These are phyloP conservation scores for Hyphopichia khmerensis DNA, from an alignment of 1,139 yeast genomes.

Conservation along the genomic window DNA sequence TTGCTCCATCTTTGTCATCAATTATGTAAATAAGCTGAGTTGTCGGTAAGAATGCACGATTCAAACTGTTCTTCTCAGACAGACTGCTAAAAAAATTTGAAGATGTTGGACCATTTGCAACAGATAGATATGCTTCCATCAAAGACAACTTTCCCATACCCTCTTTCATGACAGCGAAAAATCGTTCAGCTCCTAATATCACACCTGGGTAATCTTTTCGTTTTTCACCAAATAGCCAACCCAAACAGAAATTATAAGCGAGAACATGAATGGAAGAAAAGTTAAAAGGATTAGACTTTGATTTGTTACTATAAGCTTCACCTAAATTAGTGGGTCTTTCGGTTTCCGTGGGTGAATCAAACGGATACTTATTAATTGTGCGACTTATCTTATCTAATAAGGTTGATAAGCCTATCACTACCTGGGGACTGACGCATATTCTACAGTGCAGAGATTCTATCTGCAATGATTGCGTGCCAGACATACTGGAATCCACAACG, in stretches of 20 bases:
- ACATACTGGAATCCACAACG: constrained; percentile 12
- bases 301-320: too few relatives aligned
- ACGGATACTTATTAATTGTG: background rate
- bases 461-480: constrained; percentile 31
- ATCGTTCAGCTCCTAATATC: constrained; percentile 72
- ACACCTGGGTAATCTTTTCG: constrained; percentile 61
- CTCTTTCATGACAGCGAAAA: constrained; percentile 61
- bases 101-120: constrained; percentile 60
- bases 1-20: constrained; percentile 25
- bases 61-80: constrained; percentile 46
- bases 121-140: constrained; percentile 62
- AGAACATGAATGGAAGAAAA: constrained; percentile 53
- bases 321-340: too few relatives aligned
- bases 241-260: constrained; percentile 68
- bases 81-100: constrained; percentile 50
- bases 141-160: constrained; percentile 65
- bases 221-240: constrained; percentile 61
- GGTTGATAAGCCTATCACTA: constrained; percentile 38
- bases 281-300: background rate
- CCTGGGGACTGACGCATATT: constrained; percentile 54
- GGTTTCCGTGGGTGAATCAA: background rate
- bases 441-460: constrained; percentile 59
- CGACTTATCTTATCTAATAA: constrained; percentile 14
- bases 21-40: constrained; percentile 60
- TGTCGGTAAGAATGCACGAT: constrained; percentile 66